Evolutionary conservation across 1,284 basidiomycete genomes (phyloP), one percentile per base, ranked within the genome.

Genomic region (Porodaedalea pini): DNA sequence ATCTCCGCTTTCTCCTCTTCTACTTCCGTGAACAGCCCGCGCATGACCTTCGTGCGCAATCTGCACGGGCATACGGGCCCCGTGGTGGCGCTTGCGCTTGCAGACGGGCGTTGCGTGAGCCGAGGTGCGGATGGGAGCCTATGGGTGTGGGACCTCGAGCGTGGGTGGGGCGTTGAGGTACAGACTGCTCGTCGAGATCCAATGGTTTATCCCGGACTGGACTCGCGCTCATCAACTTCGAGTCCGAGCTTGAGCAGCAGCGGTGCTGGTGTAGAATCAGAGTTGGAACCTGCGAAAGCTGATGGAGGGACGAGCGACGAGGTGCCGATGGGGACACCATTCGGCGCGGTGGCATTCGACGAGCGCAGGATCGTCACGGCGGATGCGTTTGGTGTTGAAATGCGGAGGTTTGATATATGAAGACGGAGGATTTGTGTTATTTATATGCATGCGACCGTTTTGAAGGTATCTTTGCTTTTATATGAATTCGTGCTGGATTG

Each of bases 111-210:
- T 1, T 92, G 89, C 63, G 85, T 92, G 15, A 85, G 85, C 63
- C 70, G 89, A 21, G 82, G 85, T 8, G 71, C 73, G 37, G 82
- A 88, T 65, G 87, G 88, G 27, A 81, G 80, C 64, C 77, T 92
- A 40, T 90, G 88, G 86, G 85, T 88, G 1, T 92, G 89, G 89
- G 88, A 92, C 70, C 73, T 92, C 13, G 89, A 92, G 67, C 77
- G 73, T 44, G 86, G 80, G 13, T 77, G 75, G 44, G 82, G 84
- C 45, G 79, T 81, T 31, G 81, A 87, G 69, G 82, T 88, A 17
- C 52, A 61, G 40, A 48, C n/a, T 32, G 27, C 53, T n/a, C 44
- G 44, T 19, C 36, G 27, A 8, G 29, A 32, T 39, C 8, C 34
- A 23, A 19, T 29, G 13, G 29, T 25, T 23, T 7, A 3, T 27